Conservation (phyloP, 2,329 filamentous ascomycete genomes). For the Paecilomyces sp. region DNA sequence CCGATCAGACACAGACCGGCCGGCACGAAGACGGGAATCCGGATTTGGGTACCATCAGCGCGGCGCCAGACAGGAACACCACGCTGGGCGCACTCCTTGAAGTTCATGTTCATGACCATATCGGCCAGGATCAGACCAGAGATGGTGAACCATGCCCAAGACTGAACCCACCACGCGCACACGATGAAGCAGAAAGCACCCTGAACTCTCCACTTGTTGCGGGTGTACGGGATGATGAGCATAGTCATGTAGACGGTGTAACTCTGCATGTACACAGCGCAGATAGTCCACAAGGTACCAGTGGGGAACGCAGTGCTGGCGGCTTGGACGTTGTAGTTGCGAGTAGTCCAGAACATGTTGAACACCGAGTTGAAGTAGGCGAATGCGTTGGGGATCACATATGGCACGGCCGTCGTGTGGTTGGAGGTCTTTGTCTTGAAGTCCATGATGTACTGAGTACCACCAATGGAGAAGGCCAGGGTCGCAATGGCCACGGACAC, state of each 20-base stretch:
- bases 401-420: slow-evolving; percentile 23
- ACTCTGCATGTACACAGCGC: slow-evolving; percentile 38
- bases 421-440: slow-evolving; percentile 34
- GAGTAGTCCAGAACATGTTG: slow-evolving; percentile 40
- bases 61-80: slow-evolving; percentile 13
- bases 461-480: slow-evolving; percentile 25
- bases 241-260: slow-evolving; percentile 44
- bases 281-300: slow-evolving; percentile 38
- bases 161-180: slow-evolving; percentile 40
- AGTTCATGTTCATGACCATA: slow-evolving; percentile 35
- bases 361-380: slow-evolving; percentile 42
- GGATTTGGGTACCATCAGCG: slow-evolving; percentile 1
- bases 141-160: slow-evolving; percentile 41
- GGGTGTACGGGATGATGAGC: slow-evolving; percentile 40
- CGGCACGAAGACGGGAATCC: slow-evolving; percentile 23
- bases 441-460: slow-evolving; percentile 25
- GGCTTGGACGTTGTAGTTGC: slow-evolving; percentile 30
- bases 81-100: slow-evolving; percentile 16
- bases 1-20: slow-evolving; percentile 23
- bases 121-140: slow-evolving; percentile 36
- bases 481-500: slow-evolving; percentile 34
- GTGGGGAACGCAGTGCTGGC: slow-evolving; percentile 38
- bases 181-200: slow-evolving; percentile 32
- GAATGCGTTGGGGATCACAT: slow-evolving; percentile 29
- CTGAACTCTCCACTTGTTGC: slow-evolving; percentile 35